These are phyloP conservation scores for Coprinellus aureogranulatus DNA, from an alignment of 768 basidiomycete genomes.

Conservation along the genomic window DNA sequence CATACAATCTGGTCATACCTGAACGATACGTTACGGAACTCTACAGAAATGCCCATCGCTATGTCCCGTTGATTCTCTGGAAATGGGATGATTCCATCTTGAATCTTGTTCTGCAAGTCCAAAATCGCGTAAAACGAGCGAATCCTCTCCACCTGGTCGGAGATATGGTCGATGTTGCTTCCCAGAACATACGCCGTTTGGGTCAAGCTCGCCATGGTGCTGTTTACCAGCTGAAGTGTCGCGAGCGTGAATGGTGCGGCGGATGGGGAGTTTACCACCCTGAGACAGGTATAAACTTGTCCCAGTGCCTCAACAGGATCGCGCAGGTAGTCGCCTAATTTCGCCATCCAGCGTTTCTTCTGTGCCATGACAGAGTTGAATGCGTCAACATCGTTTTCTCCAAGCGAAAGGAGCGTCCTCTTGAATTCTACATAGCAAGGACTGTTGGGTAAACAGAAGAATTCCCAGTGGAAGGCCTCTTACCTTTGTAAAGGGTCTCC, in stretches of 20 bases:
- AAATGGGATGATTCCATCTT: constrained; percentile 48
- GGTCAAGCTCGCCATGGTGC: constrained; percentile 51
- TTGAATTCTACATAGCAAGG: background rate
- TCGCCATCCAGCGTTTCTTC: background rate
- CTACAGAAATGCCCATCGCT: constrained; percentile 25
- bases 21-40: constrained; percentile 66
- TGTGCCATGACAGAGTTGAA: background rate
- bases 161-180: constrained; percentile 53
- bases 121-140: constrained; percentile 61
- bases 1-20: constrained; percentile 70
- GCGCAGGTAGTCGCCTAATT: constrained; percentile 41
- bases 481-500: constrained; percentile 52
- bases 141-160: constrained; percentile 51
- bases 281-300: constrained; percentile 61
- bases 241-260: constrained; percentile 64
- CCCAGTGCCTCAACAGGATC: constrained; percentile 60
- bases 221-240: constrained; percentile 57
- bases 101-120: constrained; percentile 58
- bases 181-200: constrained; percentile 46
- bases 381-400: background rate
- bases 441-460: background rate
- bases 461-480: constrained; percentile 18
- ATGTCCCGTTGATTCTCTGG: constrained; percentile 4
- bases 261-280: constrained; percentile 58
- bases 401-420: background rate